phyloP scores from a whole-genome alignment of 768 basidiomycete genomes.

The Dioszegia hungarica region DNA sequence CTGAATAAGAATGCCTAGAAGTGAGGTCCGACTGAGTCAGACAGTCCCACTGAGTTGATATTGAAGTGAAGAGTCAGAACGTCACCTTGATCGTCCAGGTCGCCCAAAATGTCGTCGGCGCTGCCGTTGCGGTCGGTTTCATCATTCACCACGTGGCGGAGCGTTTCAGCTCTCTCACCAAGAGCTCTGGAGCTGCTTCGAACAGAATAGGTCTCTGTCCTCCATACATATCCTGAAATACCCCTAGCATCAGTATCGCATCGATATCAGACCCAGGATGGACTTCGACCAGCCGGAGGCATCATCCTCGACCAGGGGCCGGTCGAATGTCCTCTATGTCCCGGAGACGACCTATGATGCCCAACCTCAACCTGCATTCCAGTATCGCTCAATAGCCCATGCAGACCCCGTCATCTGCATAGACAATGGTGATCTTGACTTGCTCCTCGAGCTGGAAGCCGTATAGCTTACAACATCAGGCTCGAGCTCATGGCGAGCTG shows the following conservation, averaged over 20 bases:
- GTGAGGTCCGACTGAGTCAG: no score
- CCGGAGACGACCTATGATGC: slow-evolving; percentile 14
- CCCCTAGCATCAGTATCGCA: no score
- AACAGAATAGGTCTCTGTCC: not conserved
- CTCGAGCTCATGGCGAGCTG: slow-evolving; percentile 73
- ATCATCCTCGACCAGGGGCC: slow-evolving; percentile 10
- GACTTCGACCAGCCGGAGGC: slow-evolving; percentile 16
- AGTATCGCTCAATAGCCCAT: slow-evolving; percentile 21
- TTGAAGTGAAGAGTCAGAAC: no score
- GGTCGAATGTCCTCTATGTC: slow-evolving; percentile 20
- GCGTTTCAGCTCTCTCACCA: not conserved
- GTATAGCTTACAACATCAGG: slow-evolving; percentile 46
- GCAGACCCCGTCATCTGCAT: slow-evolving; percentile 39
- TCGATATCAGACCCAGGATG: no score
- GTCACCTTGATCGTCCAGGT: no score
- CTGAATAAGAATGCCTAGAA: no score
- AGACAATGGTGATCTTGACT: slow-evolving; percentile 31
- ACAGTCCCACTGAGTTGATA: no score
- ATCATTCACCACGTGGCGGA: not conserved
- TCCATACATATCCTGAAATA: not conserved
- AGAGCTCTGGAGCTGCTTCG: not conserved
- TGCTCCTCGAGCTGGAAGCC: not conserved
- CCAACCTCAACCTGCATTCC: slow-evolving; percentile 21
- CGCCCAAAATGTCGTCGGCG: not conserved
- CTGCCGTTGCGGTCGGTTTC: not conserved